These are phyloP conservation scores for Fraxinus xanthoxyloides DNA, from an alignment of 305 asterid species.

Conservation along the genomic window DNA sequence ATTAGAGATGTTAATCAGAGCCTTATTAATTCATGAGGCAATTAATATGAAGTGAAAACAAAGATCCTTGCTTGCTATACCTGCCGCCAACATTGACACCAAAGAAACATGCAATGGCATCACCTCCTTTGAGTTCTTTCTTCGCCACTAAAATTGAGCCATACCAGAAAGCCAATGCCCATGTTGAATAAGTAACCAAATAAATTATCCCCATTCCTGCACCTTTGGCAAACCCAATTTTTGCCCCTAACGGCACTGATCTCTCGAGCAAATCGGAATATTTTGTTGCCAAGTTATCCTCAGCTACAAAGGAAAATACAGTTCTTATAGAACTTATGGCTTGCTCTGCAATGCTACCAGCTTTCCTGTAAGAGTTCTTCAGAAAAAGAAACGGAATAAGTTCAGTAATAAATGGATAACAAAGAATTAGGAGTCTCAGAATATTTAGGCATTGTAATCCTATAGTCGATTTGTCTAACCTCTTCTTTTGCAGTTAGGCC, in stretches of 20 bases:
- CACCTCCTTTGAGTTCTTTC: conserved; percentile 57
- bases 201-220: conserved; percentile 78
- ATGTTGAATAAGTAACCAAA: conserved; percentile 72
- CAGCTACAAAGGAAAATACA: conserved; percentile 75
- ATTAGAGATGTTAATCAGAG: background rate
- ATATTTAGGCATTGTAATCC: background rate
- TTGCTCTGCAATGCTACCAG: conserved; percentile 77
- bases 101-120: conserved; percentile 81
- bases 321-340: conserved; percentile 76
- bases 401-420: conserved; percentile 11
- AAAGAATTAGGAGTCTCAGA: background rate
- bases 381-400: background rate
- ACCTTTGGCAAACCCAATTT: conserved; percentile 82
- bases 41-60: background rate
- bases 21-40: background rate
- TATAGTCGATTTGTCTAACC: conserved; percentile 36
- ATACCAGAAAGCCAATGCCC: conserved; percentile 94
- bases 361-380: conserved; percentile 70
- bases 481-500: conserved; percentile 81
- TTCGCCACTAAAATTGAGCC: conserved; percentile 62
- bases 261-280: conserved; percentile 46
- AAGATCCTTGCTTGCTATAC: conserved; percentile 27
- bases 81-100: conserved; percentile 89
- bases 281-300: conserved; percentile 63
- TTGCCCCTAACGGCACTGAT: conserved; percentile 61